Conservation (phyloP, 768 basidiomycete species). For the Pulveroboletus sp. region DNA sequence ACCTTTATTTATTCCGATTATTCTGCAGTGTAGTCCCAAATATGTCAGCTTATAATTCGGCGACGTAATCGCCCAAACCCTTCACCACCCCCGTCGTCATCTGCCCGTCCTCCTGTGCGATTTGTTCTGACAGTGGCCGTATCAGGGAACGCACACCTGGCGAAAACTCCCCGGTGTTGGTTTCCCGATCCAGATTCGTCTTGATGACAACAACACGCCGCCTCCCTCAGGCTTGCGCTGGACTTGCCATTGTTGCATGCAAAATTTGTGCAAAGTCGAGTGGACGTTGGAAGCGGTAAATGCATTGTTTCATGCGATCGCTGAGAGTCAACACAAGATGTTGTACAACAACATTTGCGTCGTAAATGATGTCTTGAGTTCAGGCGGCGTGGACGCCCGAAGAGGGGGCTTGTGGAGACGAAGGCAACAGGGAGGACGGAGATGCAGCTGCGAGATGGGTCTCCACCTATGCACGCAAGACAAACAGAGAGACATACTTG, state of each 20-base stretch:
- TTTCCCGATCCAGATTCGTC: too few relatives aligned
- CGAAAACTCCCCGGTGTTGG: too few relatives aligned
- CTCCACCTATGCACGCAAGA: conserved; percentile 50
- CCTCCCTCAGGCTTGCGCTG: conserved; percentile 37
- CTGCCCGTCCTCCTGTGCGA: too few relatives aligned
- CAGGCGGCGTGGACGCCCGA: conserved; percentile 13
- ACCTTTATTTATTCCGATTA: too few relatives aligned
- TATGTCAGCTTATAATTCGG: too few relatives aligned
- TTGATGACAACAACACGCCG: conserved; percentile 20
- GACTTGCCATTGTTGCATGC: conserved; percentile 71
- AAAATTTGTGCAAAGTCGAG: conserved; percentile 79
- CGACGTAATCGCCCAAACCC: too few relatives aligned
- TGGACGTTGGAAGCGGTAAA: conserved; percentile 57
- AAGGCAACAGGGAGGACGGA: conserved; percentile 33
- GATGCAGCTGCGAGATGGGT: conserved; percentile 50
- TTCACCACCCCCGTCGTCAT: too few relatives aligned
- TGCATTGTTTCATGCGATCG: conserved; percentile 61
- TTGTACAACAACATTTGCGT: conserved; percentile 82
- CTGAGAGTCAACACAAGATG: conserved; percentile 24
- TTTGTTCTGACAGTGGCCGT: too few relatives aligned
- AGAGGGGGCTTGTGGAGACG: conserved; percentile 28
- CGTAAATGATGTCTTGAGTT: conserved; percentile 57
- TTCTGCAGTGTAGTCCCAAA: too few relatives aligned
- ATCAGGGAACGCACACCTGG: too few relatives aligned
- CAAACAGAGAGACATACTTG: conserved; percentile 35